Base-by-base conservation (phyloP, 2,329 filamentous ascomycete genomes). In the Epichloe glyceriae region DNA sequence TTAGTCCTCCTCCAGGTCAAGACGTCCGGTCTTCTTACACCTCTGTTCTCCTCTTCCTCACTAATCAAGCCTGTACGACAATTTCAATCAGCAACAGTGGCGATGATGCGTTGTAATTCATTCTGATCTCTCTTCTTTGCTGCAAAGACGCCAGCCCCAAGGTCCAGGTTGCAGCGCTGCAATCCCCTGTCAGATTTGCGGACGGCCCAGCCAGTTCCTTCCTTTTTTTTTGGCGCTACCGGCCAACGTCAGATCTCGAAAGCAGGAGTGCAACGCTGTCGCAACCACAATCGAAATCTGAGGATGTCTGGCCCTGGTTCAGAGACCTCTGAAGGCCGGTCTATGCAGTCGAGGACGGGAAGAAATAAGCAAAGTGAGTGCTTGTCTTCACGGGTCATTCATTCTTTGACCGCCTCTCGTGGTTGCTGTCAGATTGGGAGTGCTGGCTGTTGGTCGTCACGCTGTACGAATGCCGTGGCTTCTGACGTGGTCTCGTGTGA, bases 361-460 rank as follows among this genome's bases (percentile, higher is more conserved):
- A 78, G 87, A 65, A 82, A 74, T 64, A 90, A 90, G 64, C 87
- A 93, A 70, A 80, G 86, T 89, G 75, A 82, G 85, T 53, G 52
- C 52, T 53, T 37, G 46, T 49, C 50, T 56, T 46, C 30, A 41
- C 52, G 8, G 39, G 19, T 20, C 42, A 30, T n/a, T 51, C 40
- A 4, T 38, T 38, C 42, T 38, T 12, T 17, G 5, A 30, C 34
- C 26, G 26, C 38, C 30, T 46, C 37, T 37, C 20, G 17, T 14
- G n/a, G 26, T 50, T 49, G 22, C 38, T 40, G n/a, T 38, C 41
- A 17, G 20, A 30, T 19, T 44, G 39, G 34, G n/a, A 38, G 20
- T 50, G 33, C 38, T 37, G 14, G 45, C 45, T 40, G 20, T 47
- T 33, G 46, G 46, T 47, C 40, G 34, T 49, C 46, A 46, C 30